These are phyloP conservation scores for Coniochaeta sp. DNA, from an alignment of 2,329 filamentous ascomycete species.

Conservation along the genomic window DNA sequence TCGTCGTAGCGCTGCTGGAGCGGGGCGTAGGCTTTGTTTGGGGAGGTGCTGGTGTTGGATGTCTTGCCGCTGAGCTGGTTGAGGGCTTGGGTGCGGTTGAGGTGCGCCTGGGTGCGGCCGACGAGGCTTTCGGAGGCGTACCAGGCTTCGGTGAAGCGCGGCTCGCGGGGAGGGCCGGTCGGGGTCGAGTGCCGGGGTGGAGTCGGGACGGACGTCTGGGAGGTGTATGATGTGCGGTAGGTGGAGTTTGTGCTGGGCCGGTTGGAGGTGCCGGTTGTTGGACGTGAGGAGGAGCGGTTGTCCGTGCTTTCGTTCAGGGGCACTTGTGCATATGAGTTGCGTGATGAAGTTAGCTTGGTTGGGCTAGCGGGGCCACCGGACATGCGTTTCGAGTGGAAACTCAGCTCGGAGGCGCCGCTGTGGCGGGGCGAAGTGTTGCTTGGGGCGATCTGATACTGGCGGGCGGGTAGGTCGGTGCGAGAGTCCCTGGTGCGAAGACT, in stretches of 20 bases:
- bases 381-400: constrained; percentile 27
- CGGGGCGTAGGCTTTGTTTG: constrained; percentile 33
- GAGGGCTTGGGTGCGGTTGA: constrained; percentile 21
- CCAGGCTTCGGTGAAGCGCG: constrained; percentile 48
- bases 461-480: constrained; percentile 43
- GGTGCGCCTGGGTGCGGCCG: constrained; percentile 43
- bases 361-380: constrained; percentile 24
- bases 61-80: background rate
- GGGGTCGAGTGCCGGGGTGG: constrained; percentile 11
- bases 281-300: constrained; percentile 14
- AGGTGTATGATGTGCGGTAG: constrained; percentile 16
- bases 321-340: constrained; percentile 42
- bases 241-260: constrained; percentile 20
- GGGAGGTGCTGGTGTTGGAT: constrained; percentile 18
- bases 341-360: constrained; percentile 13
- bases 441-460: constrained; percentile 44
- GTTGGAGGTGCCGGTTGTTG: constrained; percentile 5
- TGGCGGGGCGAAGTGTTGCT: constrained; percentile 32
- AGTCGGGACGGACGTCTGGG: constrained; percentile 13
- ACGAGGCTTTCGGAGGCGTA: constrained; percentile 45
- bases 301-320: constrained; percentile 34
- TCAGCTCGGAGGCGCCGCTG: constrained; percentile 33
- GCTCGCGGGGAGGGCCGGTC: constrained; percentile 26
- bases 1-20: constrained; percentile 36
- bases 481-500: constrained; percentile 48